Base-by-base conservation (phyloP, 345 rosid genomes). In the Arabidopsis suecica region DNA sequence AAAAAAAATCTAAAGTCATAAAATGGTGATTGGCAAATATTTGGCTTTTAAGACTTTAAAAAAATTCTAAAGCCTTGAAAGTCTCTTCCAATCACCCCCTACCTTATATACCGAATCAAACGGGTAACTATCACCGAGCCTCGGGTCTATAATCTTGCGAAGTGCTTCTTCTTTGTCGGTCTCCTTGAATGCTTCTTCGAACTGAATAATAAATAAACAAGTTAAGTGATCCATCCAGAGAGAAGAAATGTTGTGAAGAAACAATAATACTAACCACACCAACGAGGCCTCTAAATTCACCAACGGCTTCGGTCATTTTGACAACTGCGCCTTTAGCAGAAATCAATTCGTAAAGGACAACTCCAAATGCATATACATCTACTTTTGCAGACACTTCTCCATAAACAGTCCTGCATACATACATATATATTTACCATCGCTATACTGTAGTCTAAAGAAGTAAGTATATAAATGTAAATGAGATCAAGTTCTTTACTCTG, bases 351-450 rank as follows among this genome's bases (percentile, higher is more conserved):
- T 88, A 95, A 22, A 95, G 94, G 60, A 95, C 97, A 70, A 95
- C 99, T 36, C 99, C 99, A 61, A 95, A 90, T 13, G 99, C 99
- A 51, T 84, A 95, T 25, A 95, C 98, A 81, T 94, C 98, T 14
- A 88, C 86, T 78, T 95, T 95, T 3, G 98, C 83, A 76, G 99
- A 92, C 65, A 92, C 93, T 71, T 90, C 97, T 10, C 97, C 97
- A 61, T 85, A 90, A 42, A 96, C 96, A 82, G 86, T 90, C 82
- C 99, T 92, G 87, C 69, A 85, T 76, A 41, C 3, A 60, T 44
- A 53, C 67, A 28, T 50, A 57, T 53, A 57, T 54, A 14, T n/a
- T n/a, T 14, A 58, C 3, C 38, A 64, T 47, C 34, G 64, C 73
- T 51, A 53, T 7, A 38, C 1, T n/a, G 22, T 44, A 42, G 14